Percentiles rank a stretch among this genome's conserved stretches.
Evolutionary conservation across 176 grass and related monocot species (phyloP).

Genomic region (Phoenix roebelenii): DNA sequence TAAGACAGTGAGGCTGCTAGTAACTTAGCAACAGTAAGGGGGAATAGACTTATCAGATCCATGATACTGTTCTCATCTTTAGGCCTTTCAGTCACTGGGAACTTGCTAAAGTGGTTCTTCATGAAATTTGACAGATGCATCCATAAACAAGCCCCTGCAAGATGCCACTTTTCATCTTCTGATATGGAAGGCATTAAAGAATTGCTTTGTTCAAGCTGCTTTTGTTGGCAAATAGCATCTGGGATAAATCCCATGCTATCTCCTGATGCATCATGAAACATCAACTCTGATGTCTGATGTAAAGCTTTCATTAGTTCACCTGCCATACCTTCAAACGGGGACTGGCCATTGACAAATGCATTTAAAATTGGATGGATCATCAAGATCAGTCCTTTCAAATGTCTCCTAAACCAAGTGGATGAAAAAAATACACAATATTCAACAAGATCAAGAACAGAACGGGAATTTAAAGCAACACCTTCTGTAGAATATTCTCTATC

Average conservation of each 20-base stretch:
- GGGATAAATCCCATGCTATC: constrained; percentile 13
- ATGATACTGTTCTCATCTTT: constrained; percentile 25
- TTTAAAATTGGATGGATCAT: constrained; percentile 55
- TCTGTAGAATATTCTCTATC: constrained; percentile 16
- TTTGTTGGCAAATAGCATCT: constrained; percentile 10
- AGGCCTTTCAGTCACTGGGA: constrained; percentile 31
- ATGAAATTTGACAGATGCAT: constrained; percentile 45
- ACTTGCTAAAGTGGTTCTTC: constrained; percentile 37
- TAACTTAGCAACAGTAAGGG: constrained; percentile 38
- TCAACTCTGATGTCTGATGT: constrained; percentile 20
- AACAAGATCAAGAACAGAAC: constrained; percentile 54
- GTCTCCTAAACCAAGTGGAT: constrained; percentile 55
- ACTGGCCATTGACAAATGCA: constrained; percentile 34
- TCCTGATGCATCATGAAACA: constrained; percentile 29
- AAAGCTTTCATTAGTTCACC: constrained; percentile 41
- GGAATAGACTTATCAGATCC: constrained; percentile 17
- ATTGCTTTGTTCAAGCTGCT: constrained; percentile 19
- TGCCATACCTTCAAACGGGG: constrained; percentile 39
- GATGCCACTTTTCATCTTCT: constrained; percentile 72
- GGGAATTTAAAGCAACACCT: constrained; percentile 20
- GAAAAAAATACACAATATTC: constrained; percentile 59
- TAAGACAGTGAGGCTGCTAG: constrained; percentile 41
- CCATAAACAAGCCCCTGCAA: constrained; percentile 62
- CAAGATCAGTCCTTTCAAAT: constrained; percentile 51
- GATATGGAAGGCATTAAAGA: constrained; percentile 20